A percentile compares a stretch with the other conserved stretches of the same genome.
Evolutionary conservation across 805 yeast genomes (phyloP).

Genomic region (Suhomyces vadensis): DNA sequence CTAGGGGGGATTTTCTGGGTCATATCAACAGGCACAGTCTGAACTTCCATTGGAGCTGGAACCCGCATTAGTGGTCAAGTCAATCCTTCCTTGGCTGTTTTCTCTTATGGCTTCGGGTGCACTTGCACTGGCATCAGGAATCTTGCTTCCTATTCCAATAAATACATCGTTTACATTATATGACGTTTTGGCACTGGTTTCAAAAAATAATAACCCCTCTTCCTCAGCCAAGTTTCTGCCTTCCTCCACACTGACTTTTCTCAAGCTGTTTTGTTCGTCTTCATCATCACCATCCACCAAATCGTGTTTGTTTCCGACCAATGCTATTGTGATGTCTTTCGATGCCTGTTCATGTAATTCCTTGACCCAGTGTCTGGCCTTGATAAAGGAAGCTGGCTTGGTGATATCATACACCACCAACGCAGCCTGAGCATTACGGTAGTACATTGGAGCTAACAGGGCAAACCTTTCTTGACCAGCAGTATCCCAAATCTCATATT

Average conservation of each 20-base stretch:
- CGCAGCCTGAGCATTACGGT: conserved; percentile 96
- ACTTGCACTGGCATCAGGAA: conserved; percentile 50
- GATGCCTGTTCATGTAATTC: conserved; percentile 94
- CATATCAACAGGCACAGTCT: background rate
- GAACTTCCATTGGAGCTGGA: background rate
- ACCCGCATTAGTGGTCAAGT: conserved; percentile 25
- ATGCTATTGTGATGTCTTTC: conserved; percentile 87
- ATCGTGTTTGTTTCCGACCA: conserved; percentile 92
- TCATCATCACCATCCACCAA: conserved; percentile 56
- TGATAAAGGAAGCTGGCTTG: conserved; percentile 89
- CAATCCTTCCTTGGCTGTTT: conserved; percentile 32
- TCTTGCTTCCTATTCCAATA: conserved; percentile 82
- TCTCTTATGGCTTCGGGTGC: conserved; percentile 11
- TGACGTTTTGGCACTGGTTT: conserved; percentile 91
- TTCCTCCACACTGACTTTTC: conserved; percentile 84
- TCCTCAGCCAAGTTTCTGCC: conserved; percentile 88
- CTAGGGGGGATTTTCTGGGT: background rate
- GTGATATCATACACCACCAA: conserved; percentile 94
- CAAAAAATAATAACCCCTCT: conserved; percentile 87
- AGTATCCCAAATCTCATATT: conserved; percentile 94
- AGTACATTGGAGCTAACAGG: conserved; percentile 94
- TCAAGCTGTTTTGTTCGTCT: conserved; percentile 40
- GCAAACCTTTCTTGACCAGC: conserved; percentile 99
- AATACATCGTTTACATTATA: conserved; percentile 89
- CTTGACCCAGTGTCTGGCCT: conserved; percentile 96